Evolutionary conservation across 2,329 filamentous ascomycete species (phyloP).

Genomic region (Cladophialophora immunda): DNA sequence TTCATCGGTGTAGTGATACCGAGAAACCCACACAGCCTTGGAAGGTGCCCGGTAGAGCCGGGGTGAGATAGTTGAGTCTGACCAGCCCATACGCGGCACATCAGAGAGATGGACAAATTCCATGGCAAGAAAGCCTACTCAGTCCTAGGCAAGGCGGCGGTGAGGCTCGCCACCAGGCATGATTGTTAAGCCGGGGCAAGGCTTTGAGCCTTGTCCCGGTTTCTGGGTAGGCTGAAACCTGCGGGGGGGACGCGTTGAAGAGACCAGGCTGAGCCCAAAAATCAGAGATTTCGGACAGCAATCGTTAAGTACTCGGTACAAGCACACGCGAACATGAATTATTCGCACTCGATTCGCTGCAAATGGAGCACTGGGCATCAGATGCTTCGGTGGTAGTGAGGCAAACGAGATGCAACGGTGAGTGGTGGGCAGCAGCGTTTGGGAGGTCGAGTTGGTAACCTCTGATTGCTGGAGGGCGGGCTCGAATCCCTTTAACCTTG

Average conservation of each 20-base stretch:
- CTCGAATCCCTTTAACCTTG: conserved; percentile 13
- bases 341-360: neutral
- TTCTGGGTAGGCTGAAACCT: neutral
- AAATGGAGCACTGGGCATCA: conserved; percentile 3
- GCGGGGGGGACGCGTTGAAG: neutral
- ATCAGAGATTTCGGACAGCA: neutral
- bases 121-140: neutral
- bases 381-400: conserved; percentile 4
- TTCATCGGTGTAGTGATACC: neutral
- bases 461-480: conserved; percentile 20
- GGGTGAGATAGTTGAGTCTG: neutral
- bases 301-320: neutral
- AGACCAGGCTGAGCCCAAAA: neutral
- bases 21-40: neutral
- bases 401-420: conserved; percentile 16
- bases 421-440: conserved; percentile 7
- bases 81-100: neutral
- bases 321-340: no score
- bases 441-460: conserved; percentile 3
- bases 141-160: neutral
- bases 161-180: conserved; percentile 24
- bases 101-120: neutral
- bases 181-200: neutral
- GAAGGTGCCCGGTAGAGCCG: neutral
- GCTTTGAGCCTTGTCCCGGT: conserved; percentile 3